Evolutionary conservation across 2,329 filamentous ascomycete species (phyloP), one percentile per base, ranked within the genome.

Genomic region (Xylariales sp.): DNA sequence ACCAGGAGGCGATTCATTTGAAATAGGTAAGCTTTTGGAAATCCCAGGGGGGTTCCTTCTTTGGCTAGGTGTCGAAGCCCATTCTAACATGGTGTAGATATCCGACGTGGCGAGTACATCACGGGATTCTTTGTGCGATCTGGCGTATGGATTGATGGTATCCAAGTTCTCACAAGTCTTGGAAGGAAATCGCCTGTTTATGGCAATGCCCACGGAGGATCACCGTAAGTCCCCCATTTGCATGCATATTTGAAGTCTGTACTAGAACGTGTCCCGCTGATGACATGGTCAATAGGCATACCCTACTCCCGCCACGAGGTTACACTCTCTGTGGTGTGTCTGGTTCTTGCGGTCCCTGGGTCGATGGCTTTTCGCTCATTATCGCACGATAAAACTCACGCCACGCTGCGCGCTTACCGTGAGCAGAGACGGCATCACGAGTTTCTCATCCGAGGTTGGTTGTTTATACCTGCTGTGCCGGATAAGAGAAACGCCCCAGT

Each of bases 241-340:
- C n/a, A n/a, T n/a, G n/a, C n/a, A n/a, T n/a, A n/a, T n/a, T n/a
- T n/a, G n/a, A n/a, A n/a, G n/a, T n/a, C n/a, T n/a, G n/a, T n/a
- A n/a, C n/a, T n/a, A n/a, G n/a, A n/a, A n/a, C n/a, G n/a, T n/a
- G n/a, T n/a, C n/a, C n/a, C n/a, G n/a, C n/a, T n/a, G n/a, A n/a
- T n/a, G n/a, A 33, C 15, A 14, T 13, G 7, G 19, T 10, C 6
- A 29, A 17, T 50, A 96, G 91, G 46, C 84, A 90, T 60, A 93
- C 83, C 23, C 72, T 98, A 43, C 86, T 97, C 50, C 88, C 91
- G 36, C 93, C 93, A 10, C 75, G 85, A 49, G 91, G 91, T 33
- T 96, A 93, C 65, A 87, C 74, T 48, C 83, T 97, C 55, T 90
- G 86, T 44, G 93, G 93, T 42, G 74, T 97, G 46, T 85, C 87